These are phyloP conservation scores for Eutrema heterophyllum DNA, from an alignment of 345 rosid genomes.

Conservation along the genomic window DNA sequence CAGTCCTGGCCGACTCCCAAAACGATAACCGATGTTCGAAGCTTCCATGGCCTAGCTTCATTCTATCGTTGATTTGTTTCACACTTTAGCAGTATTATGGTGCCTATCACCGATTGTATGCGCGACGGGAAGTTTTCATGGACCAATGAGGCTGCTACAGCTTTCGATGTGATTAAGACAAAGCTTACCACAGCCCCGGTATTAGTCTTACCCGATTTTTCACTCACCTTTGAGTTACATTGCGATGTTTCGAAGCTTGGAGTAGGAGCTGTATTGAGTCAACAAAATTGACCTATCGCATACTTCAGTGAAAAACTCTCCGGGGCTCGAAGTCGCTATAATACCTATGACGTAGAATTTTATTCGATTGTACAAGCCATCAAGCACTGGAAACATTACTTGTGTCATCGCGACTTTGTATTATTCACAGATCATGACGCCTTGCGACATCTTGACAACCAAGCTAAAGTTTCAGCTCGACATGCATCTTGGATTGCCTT, in stretches of 20 bases:
- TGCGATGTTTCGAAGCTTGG: not conserved
- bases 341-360: too few relatives aligned
- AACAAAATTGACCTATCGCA: too few relatives aligned
- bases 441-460: too few relatives aligned
- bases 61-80: not conserved
- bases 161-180: not conserved
- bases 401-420: too few relatives aligned
- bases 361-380: too few relatives aligned
- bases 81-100: not conserved
- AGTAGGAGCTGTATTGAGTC: not conserved
- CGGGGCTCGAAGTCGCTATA: too few relatives aligned
- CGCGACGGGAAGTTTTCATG: not conserved
- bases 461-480: too few relatives aligned
- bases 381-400: too few relatives aligned
- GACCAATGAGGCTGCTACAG: not conserved
- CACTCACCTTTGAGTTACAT: not conserved
- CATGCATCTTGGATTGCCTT: too few relatives aligned
- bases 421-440: too few relatives aligned
- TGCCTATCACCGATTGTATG: not conserved
- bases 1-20: not conserved
- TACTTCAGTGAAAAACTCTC: too few relatives aligned
- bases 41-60: not conserved
- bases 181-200: not conserved
- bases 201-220: not conserved
- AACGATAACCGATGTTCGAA: not conserved